Evolutionary conservation across 768 basidiomycete species (phyloP), one percentile per base, ranked within the genome.

Genomic region (Hygrocybe coccinea): DNA sequence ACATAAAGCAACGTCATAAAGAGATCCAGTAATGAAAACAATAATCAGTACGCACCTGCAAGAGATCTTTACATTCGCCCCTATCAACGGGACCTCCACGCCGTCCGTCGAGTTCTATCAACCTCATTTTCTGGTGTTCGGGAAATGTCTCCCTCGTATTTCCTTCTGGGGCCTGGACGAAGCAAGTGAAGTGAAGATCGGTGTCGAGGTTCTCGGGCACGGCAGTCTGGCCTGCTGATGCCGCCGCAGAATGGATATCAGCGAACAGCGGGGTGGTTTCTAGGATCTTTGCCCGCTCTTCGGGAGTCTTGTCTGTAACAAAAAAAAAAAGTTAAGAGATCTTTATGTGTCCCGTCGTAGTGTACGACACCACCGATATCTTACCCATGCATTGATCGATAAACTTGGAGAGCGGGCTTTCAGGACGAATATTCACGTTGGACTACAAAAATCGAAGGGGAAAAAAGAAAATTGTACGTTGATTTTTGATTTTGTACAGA

Each of bases 41-140:
- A 24, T 21, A 21, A 7, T 10, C 17, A 44, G 3, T 17, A 63
- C 68, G 19, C 58, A 81, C 89, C 66, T 74, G 65, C 50, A 92
- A 67, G 43, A 92, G 70, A 64, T 87, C 74, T 1, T 57, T 69
- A 59, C 81, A 83, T 55, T 75, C 73, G 0, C 90, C 90, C 60
- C 85, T 79, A 66, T 97, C 93, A 60, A 97, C 75, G 1, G 94
- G 92, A 2, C 89, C 89, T 8, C 66, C 70, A 43, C 94, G 72
- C 41, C 83, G 72, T 1, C 94, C 94, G 70, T 97, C 93, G 46
- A 98, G 73, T 68, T 97, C 95, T 44, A 95, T 72, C 6, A 97
- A 68, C 45, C 87, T 77, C 71, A 73, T 70, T 5, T 68, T 68
- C 4, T 62, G 57, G 12, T 62, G 29, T 12, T 39, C 34, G 15